Evolutionary conservation across 2,329 filamentous ascomycete genomes (phyloP).

Genomic region (Salinomyces thailandicus): DNA sequence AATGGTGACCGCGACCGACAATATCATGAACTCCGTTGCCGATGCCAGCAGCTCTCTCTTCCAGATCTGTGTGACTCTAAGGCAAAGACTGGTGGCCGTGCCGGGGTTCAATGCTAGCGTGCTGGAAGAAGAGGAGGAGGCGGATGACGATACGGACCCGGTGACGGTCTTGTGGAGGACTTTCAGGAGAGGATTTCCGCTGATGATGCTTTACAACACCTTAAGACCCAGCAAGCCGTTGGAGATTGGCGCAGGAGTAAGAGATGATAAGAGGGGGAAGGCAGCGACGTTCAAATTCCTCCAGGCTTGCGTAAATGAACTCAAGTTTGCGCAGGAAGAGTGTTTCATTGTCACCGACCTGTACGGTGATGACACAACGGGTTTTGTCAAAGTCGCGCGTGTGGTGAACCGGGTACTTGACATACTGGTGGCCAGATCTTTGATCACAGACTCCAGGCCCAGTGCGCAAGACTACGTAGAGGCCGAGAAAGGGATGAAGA

Average conservation of each 20-base stretch:
- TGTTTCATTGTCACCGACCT: slow-evolving; percentile 89
- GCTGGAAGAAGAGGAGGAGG: slow-evolving; percentile 59
- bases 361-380: slow-evolving; percentile 88
- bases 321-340: slow-evolving; percentile 67
- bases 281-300: slow-evolving; percentile 87
- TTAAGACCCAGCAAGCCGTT: slow-evolving; percentile 61
- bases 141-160: slow-evolving; percentile 60
- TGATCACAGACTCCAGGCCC: slow-evolving; percentile 48
- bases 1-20: slow-evolving; percentile 66
- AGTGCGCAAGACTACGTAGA: slow-evolving; percentile 48
- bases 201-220: slow-evolving; percentile 82
- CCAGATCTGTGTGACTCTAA: slow-evolving; percentile 83
- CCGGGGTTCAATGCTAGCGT: slow-evolving; percentile 71
- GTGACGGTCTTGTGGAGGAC: slow-evolving; percentile 87
- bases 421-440: slow-evolving; percentile 65
- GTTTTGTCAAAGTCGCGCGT: slow-evolving; percentile 92
- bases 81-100: slow-evolving; percentile 69
- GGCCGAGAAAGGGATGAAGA: slow-evolving; percentile 37
- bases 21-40: slow-evolving; percentile 95
- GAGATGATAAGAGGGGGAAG: slow-evolving; percentile 70
- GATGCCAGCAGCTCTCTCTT: slow-evolving; percentile 87
- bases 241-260: slow-evolving; percentile 34
- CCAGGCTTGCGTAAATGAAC: slow-evolving; percentile 72
- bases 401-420: slow-evolving; percentile 90
- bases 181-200: slow-evolving; percentile 69